Base-by-base conservation (phyloP, 345 rosid genomes). In the Camelina laxa region DNA sequence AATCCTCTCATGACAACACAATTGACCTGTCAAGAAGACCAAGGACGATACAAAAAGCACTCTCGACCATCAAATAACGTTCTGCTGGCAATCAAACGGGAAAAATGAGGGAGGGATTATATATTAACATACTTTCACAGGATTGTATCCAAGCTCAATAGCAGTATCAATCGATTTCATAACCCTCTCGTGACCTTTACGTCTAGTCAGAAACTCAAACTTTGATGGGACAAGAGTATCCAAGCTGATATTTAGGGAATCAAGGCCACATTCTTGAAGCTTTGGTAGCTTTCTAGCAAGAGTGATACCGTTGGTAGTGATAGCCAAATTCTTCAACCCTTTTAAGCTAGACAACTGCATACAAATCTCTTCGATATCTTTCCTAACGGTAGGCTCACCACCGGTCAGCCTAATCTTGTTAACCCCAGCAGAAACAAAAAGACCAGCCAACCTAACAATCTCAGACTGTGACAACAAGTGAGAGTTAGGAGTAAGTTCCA, bases 1-100 rank as follows among this genome's bases (percentile, higher is more conserved):
- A 90, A 76, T 38, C 97, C 99, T 10, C 97, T 90, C 97, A 95
- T 95, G 14, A 95, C 90, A 41, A 95, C 97, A 71, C 96, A 92
- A 49, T 94, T 94, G 24, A 94, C 97, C 98, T 94, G 74, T 51
- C 56, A 72, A 17, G 9, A 33, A 27, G 24, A 77, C 24, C 64
- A 14, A 10, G 5, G 30, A n/a, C 8, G 1, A 24, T 16, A 61
- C 13, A 16, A 50, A 71, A 73, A 51, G 15, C 30, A 27, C 67
- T 16, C 30, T n/a, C 7, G 1, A 64, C 53, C 63, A 77, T 49
- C 54, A 72, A 51, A 35, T 7, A 45, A 51, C 3, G 3, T 38
- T 54, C 65, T 58, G 7, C 27, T 20, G 65, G 65, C 70, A 67
- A 31, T 30, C 10, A 73, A 67, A 53, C 6, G 15, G 27, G 16